Evolutionary conservation across 495 filamentous ascomycete genomes (phyloP).

Genomic region (Podospora pseudocomata): DNA sequence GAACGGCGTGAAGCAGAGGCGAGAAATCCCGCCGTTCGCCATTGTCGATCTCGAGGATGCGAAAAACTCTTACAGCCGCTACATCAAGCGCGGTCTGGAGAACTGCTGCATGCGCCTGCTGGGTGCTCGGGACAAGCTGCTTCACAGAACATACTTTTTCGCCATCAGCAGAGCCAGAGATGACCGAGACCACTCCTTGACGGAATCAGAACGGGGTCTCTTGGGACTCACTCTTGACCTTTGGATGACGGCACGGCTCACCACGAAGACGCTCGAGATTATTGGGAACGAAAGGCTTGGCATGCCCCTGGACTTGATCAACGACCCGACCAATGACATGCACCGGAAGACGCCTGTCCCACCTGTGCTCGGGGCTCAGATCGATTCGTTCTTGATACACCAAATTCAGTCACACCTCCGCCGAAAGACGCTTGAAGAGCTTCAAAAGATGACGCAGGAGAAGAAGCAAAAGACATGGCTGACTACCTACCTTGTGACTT

Average conservation of each 20-base stretch:
- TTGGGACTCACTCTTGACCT: constrained; percentile 49
- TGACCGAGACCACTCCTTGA: constrained; percentile 21
- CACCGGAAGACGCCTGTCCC: constrained; percentile 53
- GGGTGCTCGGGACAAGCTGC: constrained; percentile 34
- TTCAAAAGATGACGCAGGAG: constrained; percentile 54
- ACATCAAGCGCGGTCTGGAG: constrained; percentile 39
- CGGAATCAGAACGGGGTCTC: constrained; percentile 38
- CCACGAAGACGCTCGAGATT: constrained; percentile 54
- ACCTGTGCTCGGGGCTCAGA: constrained; percentile 58
- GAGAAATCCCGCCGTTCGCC: constrained; percentile 43
- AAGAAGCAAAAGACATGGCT: constrained; percentile 56
- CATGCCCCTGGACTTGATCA: constrained; percentile 44
- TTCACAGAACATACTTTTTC: constrained; percentile 43
- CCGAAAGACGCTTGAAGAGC: constrained; percentile 50
- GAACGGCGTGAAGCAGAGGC: constrained; percentile 33
- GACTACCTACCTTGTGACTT: constrained; percentile 55
- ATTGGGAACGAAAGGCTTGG: constrained; percentile 52
- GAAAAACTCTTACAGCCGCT: constrained; percentile 38
- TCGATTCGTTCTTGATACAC: constrained; percentile 55
- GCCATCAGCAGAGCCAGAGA: constrained; percentile 37
- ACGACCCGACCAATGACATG: constrained; percentile 48
- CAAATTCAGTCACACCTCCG: constrained; percentile 53
- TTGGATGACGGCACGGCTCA: constrained; percentile 56
- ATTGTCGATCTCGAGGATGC: constrained; percentile 48
- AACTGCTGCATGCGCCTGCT: constrained; percentile 42